A percentile compares a stretch with the other conserved stretches of the same genome.
Evolutionary conservation across 1,139 yeast genomes (phyloP).

Genomic region (Candida glucosophila): DNA sequence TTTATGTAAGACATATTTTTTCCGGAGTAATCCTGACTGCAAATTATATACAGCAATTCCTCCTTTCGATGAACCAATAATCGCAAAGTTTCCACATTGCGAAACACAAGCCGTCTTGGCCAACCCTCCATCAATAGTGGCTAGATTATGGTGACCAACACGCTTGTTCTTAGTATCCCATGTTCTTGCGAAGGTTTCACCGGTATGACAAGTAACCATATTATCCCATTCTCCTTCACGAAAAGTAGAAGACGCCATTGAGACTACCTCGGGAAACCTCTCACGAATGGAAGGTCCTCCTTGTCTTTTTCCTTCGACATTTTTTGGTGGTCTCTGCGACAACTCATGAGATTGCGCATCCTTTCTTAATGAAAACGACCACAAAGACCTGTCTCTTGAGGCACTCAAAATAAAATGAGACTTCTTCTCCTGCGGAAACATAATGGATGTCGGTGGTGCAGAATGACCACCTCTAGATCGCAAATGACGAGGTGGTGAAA

Average conservation of each 20-base stretch:
- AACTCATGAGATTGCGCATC: conserved; percentile 95
- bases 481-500: conserved; percentile 84
- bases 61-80: conserved; percentile 88
- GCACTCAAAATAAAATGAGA: conserved; percentile 85
- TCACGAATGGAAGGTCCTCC: conserved; percentile 52
- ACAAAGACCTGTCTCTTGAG: conserved; percentile 76
- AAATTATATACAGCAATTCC: conserved; percentile 83
- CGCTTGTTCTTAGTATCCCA: conserved; percentile 85
- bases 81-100: conserved; percentile 90
- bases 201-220: conserved; percentile 84
- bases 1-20: conserved; percentile 53
- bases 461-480: conserved; percentile 97
- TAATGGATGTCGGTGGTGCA: conserved; percentile 74
- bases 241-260: conserved; percentile 66
- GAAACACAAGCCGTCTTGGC: conserved; percentile 79
- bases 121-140: conserved; percentile 71
- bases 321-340: conserved; percentile 65
- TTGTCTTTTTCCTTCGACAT: conserved; percentile 44
- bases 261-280: conserved; percentile 70
- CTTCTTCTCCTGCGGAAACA: conserved; percentile 68
- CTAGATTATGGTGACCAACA: conserved; percentile 65
- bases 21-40: conserved; percentile 79
- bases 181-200: conserved; percentile 76
- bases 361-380: conserved; percentile 88
- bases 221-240: conserved; percentile 95